Conservation (phyloP, 345 rosid genomes). For the Melaleuca alternifolia region DNA sequence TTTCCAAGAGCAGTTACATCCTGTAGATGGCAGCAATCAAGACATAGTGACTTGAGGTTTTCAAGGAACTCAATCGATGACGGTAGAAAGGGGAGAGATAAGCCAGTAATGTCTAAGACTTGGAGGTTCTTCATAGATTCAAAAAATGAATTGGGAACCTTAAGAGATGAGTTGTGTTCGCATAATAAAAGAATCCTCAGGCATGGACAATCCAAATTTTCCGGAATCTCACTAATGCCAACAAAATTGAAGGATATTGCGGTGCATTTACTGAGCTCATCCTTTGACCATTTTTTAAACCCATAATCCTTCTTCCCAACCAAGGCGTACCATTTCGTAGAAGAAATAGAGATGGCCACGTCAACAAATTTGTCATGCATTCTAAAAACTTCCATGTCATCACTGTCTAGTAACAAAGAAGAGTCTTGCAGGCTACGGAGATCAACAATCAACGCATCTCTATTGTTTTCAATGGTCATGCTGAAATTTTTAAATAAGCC, state of each 20-base stretch:
- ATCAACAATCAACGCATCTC: neutral
- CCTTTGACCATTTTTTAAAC: neutral
- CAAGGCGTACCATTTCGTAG: fast-evolving
- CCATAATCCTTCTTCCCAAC: fast-evolving
- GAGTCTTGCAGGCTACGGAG: fast-evolving
- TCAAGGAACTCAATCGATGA: neutral
- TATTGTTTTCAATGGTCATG: fast-evolving
- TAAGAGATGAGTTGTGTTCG: fast-evolving
- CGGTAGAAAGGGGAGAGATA: neutral
- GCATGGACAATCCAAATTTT: neutral
- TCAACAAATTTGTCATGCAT: neutral
- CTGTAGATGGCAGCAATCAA: fast-evolving
- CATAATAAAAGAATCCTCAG: fast-evolving
- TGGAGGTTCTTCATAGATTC: neutral
- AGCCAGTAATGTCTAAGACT: neutral
- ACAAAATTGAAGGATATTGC: fast-evolving
- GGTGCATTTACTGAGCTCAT: neutral
- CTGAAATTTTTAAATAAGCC: fast-evolving
- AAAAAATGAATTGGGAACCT: fast-evolving
- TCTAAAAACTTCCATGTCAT: fast-evolving
- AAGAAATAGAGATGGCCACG: neutral
- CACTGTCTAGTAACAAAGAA: neutral
- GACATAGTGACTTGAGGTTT: neutral
- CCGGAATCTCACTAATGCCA: neutral
- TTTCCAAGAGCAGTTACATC: neutral